A percentile compares a stretch with the other conserved stretches of the same genome.
phyloP scores from a whole-genome alignment of 495 filamentous ascomycete genomes.

The Xylaria nigripes region DNA sequence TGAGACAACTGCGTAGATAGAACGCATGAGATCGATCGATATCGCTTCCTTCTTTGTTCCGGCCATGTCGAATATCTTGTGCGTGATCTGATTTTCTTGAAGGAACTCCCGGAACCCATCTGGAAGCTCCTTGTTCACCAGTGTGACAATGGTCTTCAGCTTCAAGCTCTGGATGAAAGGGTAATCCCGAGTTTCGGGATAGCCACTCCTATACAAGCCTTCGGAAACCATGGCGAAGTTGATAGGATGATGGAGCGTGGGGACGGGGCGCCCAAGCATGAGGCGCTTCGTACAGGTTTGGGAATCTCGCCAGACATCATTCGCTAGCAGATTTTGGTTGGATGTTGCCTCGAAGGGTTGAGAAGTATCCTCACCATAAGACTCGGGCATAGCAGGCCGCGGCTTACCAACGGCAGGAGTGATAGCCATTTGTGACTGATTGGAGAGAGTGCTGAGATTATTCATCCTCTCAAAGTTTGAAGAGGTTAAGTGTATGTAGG shows the following conservation, averaged over 20 bases:
- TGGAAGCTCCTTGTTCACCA: conserved; percentile 59
- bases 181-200: conserved; percentile 57
- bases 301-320: conserved; percentile 9
- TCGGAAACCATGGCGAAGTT: conserved; percentile 62
- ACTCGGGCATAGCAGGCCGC: neutral
- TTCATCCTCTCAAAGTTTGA: neutral
- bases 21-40: conserved; percentile 51
- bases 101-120: conserved; percentile 54
- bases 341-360: neutral
- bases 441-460: neutral
- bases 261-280: conserved; percentile 13
- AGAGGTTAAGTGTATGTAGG: neutral
- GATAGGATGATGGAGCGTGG: conserved; percentile 2
- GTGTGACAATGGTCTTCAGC: conserved; percentile 70
- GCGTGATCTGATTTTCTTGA: conserved; percentile 51
- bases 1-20: conserved; percentile 56
- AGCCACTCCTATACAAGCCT: conserved; percentile 70
- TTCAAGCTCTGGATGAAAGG: conserved; percentile 53
- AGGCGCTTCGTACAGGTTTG: conserved; percentile 13
- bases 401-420: neutral
- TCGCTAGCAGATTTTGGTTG: neutral
- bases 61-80: conserved; percentile 60
- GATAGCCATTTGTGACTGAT: neutral
- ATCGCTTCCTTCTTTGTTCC: conserved; percentile 68
- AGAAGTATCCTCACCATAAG: neutral